Percentiles rank a stretch among this genome's conserved stretches.
Conservation (phyloP, 2,329 filamentous ascomycete genomes). For the Sclerotinia glacialis region DNA sequence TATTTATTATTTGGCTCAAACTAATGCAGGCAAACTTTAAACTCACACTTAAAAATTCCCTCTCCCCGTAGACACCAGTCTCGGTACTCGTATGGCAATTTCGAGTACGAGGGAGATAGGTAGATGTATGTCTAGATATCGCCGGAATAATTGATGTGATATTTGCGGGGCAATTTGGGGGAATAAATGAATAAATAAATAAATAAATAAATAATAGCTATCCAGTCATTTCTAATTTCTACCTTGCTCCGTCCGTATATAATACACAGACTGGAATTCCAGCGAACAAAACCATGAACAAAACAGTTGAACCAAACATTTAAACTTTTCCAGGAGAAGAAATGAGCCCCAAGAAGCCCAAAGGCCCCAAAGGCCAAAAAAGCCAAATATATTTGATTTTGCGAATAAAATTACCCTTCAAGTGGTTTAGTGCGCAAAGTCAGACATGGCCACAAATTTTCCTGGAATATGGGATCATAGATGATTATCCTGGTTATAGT, state of each 20-base stretch:
- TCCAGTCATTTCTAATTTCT: neutral
- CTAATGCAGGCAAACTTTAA: conserved; percentile 5
- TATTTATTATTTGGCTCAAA: neutral
- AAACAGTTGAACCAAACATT: too few species aligned
- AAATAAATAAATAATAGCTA: neutral
- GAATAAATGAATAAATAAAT: too few species aligned
- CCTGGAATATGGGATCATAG: neutral
- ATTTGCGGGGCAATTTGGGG: conserved; percentile 6
- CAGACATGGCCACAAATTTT: neutral
- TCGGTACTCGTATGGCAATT: neutral
- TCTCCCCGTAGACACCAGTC: neutral
- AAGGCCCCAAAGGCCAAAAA: too few species aligned
- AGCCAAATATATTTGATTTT: neutral
- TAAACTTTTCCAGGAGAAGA: too few species aligned
- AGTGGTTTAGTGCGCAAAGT: neutral
- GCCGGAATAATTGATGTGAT: neutral
- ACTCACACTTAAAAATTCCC: neutral
- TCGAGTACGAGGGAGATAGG: neutral
- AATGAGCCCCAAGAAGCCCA: too few species aligned
- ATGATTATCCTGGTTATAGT: neutral
- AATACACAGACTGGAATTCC: too few species aligned
- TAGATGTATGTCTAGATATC: neutral
- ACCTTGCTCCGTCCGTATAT: too few species aligned
- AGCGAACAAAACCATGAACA: too few species aligned
- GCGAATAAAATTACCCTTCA: neutral